Evolutionary conservation across 495 filamentous ascomycete genomes (phyloP), one percentile per base, ranked within the genome.

Genomic region (Tuber borchii): DNA sequence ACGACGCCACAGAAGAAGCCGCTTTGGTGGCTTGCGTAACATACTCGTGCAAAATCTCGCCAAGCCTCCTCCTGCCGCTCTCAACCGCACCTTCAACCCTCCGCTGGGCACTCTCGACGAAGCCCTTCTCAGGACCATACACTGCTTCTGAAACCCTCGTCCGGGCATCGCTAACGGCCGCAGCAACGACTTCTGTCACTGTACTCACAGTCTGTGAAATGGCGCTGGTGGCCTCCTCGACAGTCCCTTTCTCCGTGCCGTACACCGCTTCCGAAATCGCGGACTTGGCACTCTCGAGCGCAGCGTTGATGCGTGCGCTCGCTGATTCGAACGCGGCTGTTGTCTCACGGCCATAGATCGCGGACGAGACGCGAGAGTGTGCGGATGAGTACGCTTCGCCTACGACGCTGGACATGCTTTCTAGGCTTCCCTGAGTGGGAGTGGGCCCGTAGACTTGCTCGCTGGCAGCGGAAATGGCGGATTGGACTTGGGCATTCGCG

Each of bases 391-490:
- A 88, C 12, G 87, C 87, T 10, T 85, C 86, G 20, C 85, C 84
- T 48, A 91, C 84, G 56, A 84, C 85, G 51, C 87, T 87, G 26
- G 86, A 87, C 20, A 86, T 88, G 75, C 87, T 80, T 76, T 89
- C 90, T 34, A 85, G 85, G 17, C 85, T 84, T 20, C 89, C 88
- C 80, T 88, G 90, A 14, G 81, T 77, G 0, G 87, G 86, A 51
- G 48, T 51, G 48, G 20, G 48, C 46, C 90, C 91, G 81, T 91
- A 91, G 69, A 90, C 82, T 70, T 90, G 88, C 20, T 85, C 81
- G 74, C 86, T 89, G 5, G 88, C 90, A 40, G 87, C 89, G n/a
- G 88, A 87, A 37, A 91, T 87, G 34, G 87, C 90, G 26, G 86
- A 84, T 72, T 89, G 86, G 56, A 91, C 83, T 76, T 89, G 87